Base-by-base conservation (phyloP, 2,329 filamentous ascomycete species). In the Lasiodiplodia sp. region DNA sequence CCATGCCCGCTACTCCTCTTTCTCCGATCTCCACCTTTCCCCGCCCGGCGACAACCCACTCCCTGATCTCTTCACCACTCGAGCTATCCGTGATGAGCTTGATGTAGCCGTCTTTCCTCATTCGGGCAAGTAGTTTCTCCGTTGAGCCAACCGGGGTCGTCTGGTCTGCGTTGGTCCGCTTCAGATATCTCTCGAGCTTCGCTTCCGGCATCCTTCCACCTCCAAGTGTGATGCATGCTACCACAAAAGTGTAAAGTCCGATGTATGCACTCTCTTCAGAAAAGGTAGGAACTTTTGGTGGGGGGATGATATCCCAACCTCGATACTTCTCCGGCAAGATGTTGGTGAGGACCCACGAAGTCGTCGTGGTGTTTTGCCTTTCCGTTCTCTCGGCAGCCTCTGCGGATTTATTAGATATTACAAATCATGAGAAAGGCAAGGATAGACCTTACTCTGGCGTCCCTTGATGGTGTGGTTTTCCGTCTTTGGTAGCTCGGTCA, bases 71-170 rank as follows among this genome's bases (percentile, higher is more conserved):
- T 47, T 97, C 92, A 31, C 92, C 92, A 1, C 88, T 89, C 73
- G 81, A 80, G 71, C 77, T 87, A 73, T 97, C 94, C 23, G 89
- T 86, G 62, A 90, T 86, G 71, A 88, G 91, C 44, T 94, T 85
- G 2, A 99, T 82, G 76, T 99, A 99, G 0, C 92, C 92, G 66
- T 98, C 94, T 71, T 87, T 90, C 71, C 90, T 86, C 83, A 98
- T 90, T 64, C 88, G 87, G 72, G 90, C 88, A 14, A 98, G 81
- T 3, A 95, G 82, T 65, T 88, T 85, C 7, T 96, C 92, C 1
- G 92, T 96, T 75, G 88, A 92, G 53, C 92, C 79, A 68, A 90
- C 81, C 0, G 92, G 91, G 2, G 94, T 90, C 71, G 91, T 91
- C 44, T 88, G 86, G 66, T 93, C 89, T 3, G 92, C 89, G 70